Base-by-base conservation (phyloP, 2,329 filamentous ascomycete species). In the Plenodomus tracheiphilus region DNA sequence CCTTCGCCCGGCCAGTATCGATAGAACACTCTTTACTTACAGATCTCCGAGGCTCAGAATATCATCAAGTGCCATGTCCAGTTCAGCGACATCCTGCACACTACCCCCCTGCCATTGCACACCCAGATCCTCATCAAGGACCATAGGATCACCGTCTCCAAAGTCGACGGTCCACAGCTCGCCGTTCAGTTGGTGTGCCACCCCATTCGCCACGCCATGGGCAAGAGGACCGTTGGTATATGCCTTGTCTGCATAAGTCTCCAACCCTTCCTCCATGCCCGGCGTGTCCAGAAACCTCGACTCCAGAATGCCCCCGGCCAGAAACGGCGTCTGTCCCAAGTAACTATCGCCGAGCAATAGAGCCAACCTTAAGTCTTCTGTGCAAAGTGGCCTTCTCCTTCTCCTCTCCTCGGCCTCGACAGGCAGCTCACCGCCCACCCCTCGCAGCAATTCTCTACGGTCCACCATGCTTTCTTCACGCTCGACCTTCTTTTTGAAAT, bases 391-490 rank as follows among this genome's bases (percentile, higher is more conserved):
- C 5, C 85, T 82, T 34, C 91, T 80, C 60, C 87, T 84, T 46
- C 83, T 83, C 15, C 88, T 86, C 44, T 87, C 86, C 66, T 88
- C 91, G 2, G 88, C 84, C 71, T 97, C 91, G 30, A 91, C 77
- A 0, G 92, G 93, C 5, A 97, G 75, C 21, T 96, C 74, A 1
- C 91, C 91, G 40, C 83, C 86, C 51, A 88, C 86, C 49, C 91
- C 89, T 58, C 89, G 81, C 16, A 82, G 77, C 1, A 95, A 70
- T 60, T 92, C 88, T 4, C 91, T 91, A n/a, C 84, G 80, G 35
- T 85, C 81, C 20, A 83, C 85, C 0, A 84, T 82, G 37, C 87
- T 81, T 67, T 96, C 91, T 70, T 97, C 92, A 39, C 79, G 78
- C 46, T 85, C 83, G 10, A 96, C 79, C 67, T 90, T 88, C 49